Base-by-base conservation (phyloP, 1,284 basidiomycete genomes). In the Trichosporon sp. region DNA sequence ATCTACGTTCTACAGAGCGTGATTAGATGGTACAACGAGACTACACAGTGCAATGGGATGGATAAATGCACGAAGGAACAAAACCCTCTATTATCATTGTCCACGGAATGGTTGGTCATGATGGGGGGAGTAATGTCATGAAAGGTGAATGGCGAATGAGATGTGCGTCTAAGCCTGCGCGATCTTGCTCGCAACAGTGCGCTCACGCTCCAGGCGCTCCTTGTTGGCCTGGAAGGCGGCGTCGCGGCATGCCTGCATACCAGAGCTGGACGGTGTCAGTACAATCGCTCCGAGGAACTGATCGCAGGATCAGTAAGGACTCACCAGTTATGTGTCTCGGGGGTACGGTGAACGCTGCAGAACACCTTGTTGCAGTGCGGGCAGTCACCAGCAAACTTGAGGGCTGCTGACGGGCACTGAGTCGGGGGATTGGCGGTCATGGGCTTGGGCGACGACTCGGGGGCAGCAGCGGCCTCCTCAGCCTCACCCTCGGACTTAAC, bases 171-270 rank as follows among this genome's bases (percentile, higher is more conserved):
- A 85, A 35, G 83, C 80, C 71, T 80, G 80, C 7, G 83, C 83
- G 68, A 85, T 81, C 79, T 85, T 85, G 72, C 77, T 78, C 10
- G 81, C 81, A 35, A 83, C 80, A 10, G 84, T 85, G 65, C 81
- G 77, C 72, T 85, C 85, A 32, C 78, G 76, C 74, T 85, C 84
- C 4, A 85, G 77, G 56, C 83, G 77, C 69, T 82, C 84, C 76
- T 84, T 84, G 80, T 85, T 85, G 37, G 84, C 84, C 68, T 84
- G 82, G 76, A 85, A 84, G 0, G 85, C 85, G 35, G 84, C 84
- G 56, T 85, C 84, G 43, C 84, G 78, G 75, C 84, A 84, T 6
- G 81, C 81, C 75, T 84, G 82, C 75, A 84, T 82, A 59, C 79
- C 80, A 37, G 81, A 74, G 72, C 83, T 83, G 74, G 14, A 63